Conservation (phyloP, 2,329 filamentous ascomycete genomes). For the Grosmannia clavigera region DNA sequence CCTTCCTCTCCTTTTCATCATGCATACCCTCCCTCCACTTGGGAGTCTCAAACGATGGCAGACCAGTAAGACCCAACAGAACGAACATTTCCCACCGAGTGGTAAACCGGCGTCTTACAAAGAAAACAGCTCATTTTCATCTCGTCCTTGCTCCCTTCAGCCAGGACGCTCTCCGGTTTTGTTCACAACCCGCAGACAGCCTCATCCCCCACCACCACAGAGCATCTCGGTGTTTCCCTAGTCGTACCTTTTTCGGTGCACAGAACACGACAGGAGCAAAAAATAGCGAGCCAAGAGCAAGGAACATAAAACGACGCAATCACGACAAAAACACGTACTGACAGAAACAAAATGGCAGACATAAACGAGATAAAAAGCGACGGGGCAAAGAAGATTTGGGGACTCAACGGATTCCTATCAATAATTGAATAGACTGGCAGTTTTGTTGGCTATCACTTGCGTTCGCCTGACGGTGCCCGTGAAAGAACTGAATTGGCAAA, state of each 20-base stretch:
- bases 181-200: neutral
- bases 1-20: neutral
- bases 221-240: neutral
- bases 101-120: too few relatives aligned
- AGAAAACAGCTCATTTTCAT: neutral
- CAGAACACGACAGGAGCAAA: neutral
- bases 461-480: neutral
- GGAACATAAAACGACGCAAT: neutral
- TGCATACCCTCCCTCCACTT: neutral
- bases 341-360: neutral
- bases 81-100: too few relatives aligned
- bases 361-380: neutral
- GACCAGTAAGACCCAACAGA: too few relatives aligned
- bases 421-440: neutral
- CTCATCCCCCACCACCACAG: neutral
- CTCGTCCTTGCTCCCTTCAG: neutral
- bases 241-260: too few relatives aligned
- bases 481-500: neutral
- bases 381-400: neutral
- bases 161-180: neutral
- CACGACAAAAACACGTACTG: neutral
- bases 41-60: too few relatives aligned
- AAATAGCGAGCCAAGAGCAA: slow-evolving; percentile 2
- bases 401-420: neutral
- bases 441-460: neutral